A percentile compares a stretch with the other conserved stretches of the same genome.
Conservation (phyloP, 176 grass and related monocot species). For the Olyra latifolia region DNA sequence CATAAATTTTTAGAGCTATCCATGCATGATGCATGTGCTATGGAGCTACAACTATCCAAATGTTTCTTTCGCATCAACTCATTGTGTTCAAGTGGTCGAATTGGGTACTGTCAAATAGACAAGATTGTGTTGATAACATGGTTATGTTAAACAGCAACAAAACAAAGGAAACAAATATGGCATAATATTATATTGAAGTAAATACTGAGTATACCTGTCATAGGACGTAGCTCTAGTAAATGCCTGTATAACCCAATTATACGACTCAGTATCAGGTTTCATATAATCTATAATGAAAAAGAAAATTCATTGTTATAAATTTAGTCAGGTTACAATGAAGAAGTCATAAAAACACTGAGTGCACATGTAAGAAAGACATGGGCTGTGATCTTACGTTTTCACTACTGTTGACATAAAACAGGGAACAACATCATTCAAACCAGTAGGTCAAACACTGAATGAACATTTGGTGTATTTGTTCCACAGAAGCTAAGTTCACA, state of each 20-base stretch:
- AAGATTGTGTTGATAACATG: constrained; percentile 22
- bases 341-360: constrained; percentile 17
- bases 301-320: constrained; percentile 23
- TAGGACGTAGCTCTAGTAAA: constrained; percentile 88
- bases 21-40: constrained; percentile 6
- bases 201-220: constrained; percentile 66
- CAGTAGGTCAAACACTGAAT: constrained; percentile 20
- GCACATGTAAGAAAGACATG: constrained; percentile 12
- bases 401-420: constrained; percentile 18
- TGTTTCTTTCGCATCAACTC: constrained; percentile 25
- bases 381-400: background rate
- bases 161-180: constrained; percentile 28
- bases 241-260: constrained; percentile 98
- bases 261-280: constrained; percentile 92
- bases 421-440: background rate
- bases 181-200: constrained; percentile 11
- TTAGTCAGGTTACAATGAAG: constrained; percentile 4
- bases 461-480: background rate
- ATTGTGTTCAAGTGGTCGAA: background rate
- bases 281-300: constrained; percentile 70
- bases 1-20: background rate
- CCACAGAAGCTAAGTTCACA: background rate
- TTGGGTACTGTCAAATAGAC: constrained; percentile 11
- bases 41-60: constrained; percentile 18
- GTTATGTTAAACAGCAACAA: constrained; percentile 17